Evolutionary conservation across 345 rosid genomes (phyloP).

Genomic region (Brassica incana): DNA sequence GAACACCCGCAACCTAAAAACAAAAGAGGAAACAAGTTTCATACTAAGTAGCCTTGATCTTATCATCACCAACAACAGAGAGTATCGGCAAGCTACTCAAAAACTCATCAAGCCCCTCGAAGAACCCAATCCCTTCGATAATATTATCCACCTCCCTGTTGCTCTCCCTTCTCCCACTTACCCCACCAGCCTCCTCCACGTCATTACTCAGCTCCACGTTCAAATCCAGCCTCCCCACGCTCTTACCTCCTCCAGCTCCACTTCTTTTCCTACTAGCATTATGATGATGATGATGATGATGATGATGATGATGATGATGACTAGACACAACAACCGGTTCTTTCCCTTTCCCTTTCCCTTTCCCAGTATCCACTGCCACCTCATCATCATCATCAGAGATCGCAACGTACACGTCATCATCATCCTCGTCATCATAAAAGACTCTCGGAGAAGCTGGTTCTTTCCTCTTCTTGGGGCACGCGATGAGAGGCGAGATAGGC

Average conservation of each 20-base stretch:
- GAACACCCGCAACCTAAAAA: conserved; percentile 7
- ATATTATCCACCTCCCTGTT: conserved; percentile 68
- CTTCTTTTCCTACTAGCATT: conserved; percentile 42
- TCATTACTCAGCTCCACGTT: conserved; percentile 95
- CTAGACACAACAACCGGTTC: conserved; percentile 12
- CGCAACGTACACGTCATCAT: conserved; percentile 49
- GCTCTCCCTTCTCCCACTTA: not conserved
- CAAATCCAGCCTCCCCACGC: conserved; percentile 81
- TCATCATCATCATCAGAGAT: conserved; percentile 43
- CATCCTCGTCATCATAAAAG: conserved; percentile 50
- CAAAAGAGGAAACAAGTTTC: conserved; percentile 33
- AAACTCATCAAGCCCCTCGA: conserved; percentile 97
- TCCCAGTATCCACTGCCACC: conserved; percentile 40
- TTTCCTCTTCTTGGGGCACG: conserved; percentile 40
- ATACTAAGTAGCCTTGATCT: conserved; percentile 66
- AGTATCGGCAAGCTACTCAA: conserved; percentile 90
- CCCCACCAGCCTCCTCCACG: conserved; percentile 32
- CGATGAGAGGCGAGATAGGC: conserved; percentile 69
- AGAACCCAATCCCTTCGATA: conserved; percentile 75
- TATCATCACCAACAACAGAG: conserved; percentile 76
- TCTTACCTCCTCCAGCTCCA: conserved; percentile 53
- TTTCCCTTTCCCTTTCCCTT: conserved; percentile 56
- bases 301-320: conserved; percentile 33
- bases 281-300: conserved; percentile 14
- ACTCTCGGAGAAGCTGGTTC: conserved; percentile 38